phyloP scores from a whole-genome alignment of 1,139 yeast genomes.

The Trichomonascaceae sp. region DNA sequence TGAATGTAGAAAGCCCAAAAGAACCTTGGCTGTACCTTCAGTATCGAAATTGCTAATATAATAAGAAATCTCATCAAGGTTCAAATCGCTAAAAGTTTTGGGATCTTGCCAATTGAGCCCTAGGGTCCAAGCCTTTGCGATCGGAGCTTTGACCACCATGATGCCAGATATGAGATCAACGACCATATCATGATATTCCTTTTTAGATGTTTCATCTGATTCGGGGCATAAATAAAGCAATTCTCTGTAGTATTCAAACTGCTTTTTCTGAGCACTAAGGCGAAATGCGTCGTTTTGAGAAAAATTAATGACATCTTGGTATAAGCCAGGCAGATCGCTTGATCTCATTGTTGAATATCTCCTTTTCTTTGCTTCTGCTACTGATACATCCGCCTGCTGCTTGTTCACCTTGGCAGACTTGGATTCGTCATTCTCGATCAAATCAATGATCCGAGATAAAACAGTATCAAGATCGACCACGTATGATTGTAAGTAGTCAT shows the following conservation, averaged over 20 bases:
- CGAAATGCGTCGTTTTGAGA: slow-evolving; percentile 59
- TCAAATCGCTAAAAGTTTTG: slow-evolving; percentile 43
- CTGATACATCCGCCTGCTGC: slow-evolving; percentile 27
- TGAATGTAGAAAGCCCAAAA: slow-evolving; percentile 42
- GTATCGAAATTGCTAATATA: slow-evolving; percentile 54
- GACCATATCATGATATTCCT: slow-evolving; percentile 39
- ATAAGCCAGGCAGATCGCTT: slow-evolving; percentile 49
- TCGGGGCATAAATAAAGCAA: slow-evolving; percentile 44
- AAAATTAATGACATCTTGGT: slow-evolving; percentile 49
- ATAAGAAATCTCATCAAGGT: slow-evolving; percentile 41
- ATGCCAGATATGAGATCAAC: slow-evolving; percentile 62
- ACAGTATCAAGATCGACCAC: slow-evolving; percentile 49
- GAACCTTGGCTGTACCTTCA: slow-evolving; percentile 57
- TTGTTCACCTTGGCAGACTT: slow-evolving; percentile 28
- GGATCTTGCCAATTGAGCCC: slow-evolving; percentile 75
- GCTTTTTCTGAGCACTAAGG: slow-evolving; percentile 51
- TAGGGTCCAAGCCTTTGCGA: slow-evolving; percentile 64
- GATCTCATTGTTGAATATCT: slow-evolving; percentile 44
- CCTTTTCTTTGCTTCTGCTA: slow-evolving; percentile 36
- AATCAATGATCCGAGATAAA: slow-evolving; percentile 44
- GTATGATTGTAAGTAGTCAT: slow-evolving; percentile 47
- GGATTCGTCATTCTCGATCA: slow-evolving; percentile 41
- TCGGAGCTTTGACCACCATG: slow-evolving; percentile 58
- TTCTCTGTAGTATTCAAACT: slow-evolving; percentile 51
- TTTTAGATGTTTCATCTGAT: slow-evolving; percentile 34